Base-by-base conservation (phyloP, 495 filamentous ascomycete species). In the Schizothecium vesticola region DNA sequence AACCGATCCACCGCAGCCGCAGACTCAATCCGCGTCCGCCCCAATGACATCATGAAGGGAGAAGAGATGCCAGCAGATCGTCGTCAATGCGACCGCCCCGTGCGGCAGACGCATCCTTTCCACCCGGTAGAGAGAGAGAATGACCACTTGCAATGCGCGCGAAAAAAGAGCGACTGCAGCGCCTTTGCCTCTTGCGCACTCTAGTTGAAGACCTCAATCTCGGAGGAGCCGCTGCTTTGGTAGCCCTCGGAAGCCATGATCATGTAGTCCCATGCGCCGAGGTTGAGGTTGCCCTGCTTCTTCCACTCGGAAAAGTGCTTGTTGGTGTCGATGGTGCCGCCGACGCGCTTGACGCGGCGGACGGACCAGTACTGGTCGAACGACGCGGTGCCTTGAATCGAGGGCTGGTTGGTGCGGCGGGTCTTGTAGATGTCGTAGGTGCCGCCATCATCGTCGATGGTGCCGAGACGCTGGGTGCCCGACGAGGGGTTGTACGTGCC, bases 311-410 rank as follows among this genome's bases (percentile, higher is more conserved):
- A 78, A 69, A 88, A 89, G 72, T 88, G 86, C 65, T 83, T 85
- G 12, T 73, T 66, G 29, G 73, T 75, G 36, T 70, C 72, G 51
- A 82, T 75, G 31, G 70, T 75, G 10, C 81, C 80, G n/a, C 75
- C 77, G 24, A 71, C 72, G 22, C 73, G 74, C 74, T 80, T 79
- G 24, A 59, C 29, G 24, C 67, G 70, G 10, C 82, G 75, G 58
- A 90, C 81, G 25, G 85, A 87, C 84, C 85, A 88, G 76, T 82
- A 89, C 80, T 91, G 88, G 56, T 81, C 77, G 70, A 90, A 90
- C 55, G 84, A 89, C 4, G 79, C 72, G 23, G 84, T 88, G 23
- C 87, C 87, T 10, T 80, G 68, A 67, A 90, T 88, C 3, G 81
- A 85, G 9, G 84, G 84, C 77, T 86, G 80, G 76, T 90, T 86